Percentiles rank a stretch among this genome's conserved stretches.
Evolutionary conservation across 1,139 yeast species (phyloP).

Genomic region (Scheffersomyces titani): DNA sequence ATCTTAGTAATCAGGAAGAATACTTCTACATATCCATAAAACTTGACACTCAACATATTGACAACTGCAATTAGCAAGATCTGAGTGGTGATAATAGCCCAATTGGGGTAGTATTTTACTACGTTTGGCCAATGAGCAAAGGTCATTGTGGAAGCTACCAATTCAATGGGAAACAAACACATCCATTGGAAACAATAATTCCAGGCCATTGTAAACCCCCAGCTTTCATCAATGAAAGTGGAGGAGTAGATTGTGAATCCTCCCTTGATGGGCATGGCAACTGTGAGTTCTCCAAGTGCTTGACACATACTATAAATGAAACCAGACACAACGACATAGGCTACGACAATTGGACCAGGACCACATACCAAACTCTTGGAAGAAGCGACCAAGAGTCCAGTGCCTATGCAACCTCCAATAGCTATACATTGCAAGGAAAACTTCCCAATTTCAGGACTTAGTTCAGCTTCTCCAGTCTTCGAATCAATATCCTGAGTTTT

Average conservation of each 20-base stretch:
- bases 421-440: conserved; percentile 23
- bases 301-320: conserved; percentile 24
- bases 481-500: conserved; percentile 7
- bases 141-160: conserved; percentile 24
- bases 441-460: conserved; percentile 11
- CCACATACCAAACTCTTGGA: conserved; percentile 1
- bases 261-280: conserved; percentile 22
- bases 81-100: conserved; percentile 18
- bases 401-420: conserved; percentile 26
- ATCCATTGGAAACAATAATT: conserved; percentile 25
- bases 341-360: conserved; percentile 1
- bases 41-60: conserved; percentile 23
- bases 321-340: conserved; percentile 14
- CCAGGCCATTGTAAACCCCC: conserved; percentile 29
- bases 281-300: conserved; percentile 24
- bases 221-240: conserved; percentile 22
- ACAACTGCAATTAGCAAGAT: conserved; percentile 17
- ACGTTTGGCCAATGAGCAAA: conserved; percentile 21
- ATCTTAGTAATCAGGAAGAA: conserved; percentile 16
- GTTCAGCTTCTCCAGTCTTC: conserved; percentile 7
- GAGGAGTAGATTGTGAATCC: conserved; percentile 22
- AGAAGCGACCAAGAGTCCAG: conserved; percentile 14
- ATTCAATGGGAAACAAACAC: conserved; percentile 23
- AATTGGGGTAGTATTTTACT: conserved; percentile 14
- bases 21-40: conserved; percentile 21